Evolutionary conservation across 2,329 filamentous ascomycete species (phyloP).

Genomic region (Capronia coronata): DNA sequence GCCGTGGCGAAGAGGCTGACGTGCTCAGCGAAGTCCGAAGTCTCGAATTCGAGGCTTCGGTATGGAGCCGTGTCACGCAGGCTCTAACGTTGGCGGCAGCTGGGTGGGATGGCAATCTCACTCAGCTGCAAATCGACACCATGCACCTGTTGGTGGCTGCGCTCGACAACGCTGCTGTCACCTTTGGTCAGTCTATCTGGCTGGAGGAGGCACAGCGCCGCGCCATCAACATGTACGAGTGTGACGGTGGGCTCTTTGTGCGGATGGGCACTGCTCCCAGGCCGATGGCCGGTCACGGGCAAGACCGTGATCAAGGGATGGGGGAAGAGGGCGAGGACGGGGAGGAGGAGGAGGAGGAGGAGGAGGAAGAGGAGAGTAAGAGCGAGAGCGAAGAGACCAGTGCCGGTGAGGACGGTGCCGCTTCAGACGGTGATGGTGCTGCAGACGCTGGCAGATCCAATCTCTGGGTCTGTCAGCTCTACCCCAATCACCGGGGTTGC

Average conservation of each 20-base stretch:
- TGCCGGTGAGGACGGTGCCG: not conserved
- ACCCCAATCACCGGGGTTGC: not conserved
- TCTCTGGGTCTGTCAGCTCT: not conserved
- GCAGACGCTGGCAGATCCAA: not conserved
- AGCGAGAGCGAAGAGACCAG: not conserved
- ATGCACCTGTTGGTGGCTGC: not conserved
- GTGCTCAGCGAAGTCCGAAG: not conserved
- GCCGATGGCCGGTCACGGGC: conserved; percentile 1
- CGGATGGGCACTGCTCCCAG: not conserved
- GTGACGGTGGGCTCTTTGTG: not conserved
- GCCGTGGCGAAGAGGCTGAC: not conserved
- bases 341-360: not conserved
- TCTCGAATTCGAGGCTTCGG: not conserved
- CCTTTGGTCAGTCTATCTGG: not conserved
- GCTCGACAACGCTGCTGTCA: not conserved
- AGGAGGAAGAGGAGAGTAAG: not conserved
- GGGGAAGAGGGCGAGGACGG: not conserved
- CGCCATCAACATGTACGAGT: not conserved
- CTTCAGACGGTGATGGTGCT: not conserved
- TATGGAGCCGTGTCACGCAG: not conserved
- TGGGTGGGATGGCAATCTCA: not conserved
- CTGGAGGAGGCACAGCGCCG: not conserved
- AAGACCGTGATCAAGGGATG: not conserved
- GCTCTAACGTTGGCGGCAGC: not conserved
- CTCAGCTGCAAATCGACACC: not conserved